Evolutionary conservation across 306 rosid genomes (phyloP).

Genomic region (Lotus japonicus): DNA sequence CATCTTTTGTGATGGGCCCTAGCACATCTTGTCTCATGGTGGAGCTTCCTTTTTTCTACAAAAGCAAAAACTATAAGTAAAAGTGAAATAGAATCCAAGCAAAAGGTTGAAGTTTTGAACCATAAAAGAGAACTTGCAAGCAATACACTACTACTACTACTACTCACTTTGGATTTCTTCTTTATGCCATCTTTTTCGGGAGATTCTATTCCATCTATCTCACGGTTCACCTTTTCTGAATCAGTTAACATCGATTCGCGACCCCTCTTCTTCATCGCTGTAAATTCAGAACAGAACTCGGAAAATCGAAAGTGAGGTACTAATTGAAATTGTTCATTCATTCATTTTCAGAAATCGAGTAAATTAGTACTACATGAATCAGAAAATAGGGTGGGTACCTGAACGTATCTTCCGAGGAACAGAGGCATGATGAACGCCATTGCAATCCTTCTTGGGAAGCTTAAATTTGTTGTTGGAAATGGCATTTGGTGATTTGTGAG

Average conservation of each 20-base stretch:
- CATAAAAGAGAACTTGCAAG: no score
- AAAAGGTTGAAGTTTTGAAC: conserved; percentile 19
- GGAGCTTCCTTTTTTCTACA: conserved; percentile 40
- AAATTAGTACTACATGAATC: neutral
- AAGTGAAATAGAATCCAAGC: conserved; percentile 12
- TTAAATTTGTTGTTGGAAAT: conserved; percentile 28
- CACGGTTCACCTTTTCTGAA: conserved; percentile 52
- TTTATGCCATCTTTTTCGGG: conserved; percentile 32
- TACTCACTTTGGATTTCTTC: conserved; percentile 45
- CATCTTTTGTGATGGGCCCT: conserved; percentile 72
- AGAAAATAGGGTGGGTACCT: conserved; percentile 38
- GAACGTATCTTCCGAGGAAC: conserved; percentile 79
- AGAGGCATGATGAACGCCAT: conserved; percentile 54
- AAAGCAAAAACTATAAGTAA: conserved; percentile 26
- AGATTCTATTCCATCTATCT: conserved; percentile 35
- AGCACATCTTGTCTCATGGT: conserved; percentile 20
- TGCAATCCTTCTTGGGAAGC: conserved; percentile 46
- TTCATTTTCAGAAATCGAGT: neutral
- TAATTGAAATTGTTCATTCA: neutral
- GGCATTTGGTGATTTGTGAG: no score
- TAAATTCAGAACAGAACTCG: no score
- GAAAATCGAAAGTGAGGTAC: conserved; percentile 15
- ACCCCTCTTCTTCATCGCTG: conserved; percentile 78
- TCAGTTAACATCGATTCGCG: conserved; percentile 44
- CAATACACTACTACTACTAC: neutral